Evolutionary conservation across 148 eudicot species (phyloP).

Genomic region (Cornus suecica): DNA sequence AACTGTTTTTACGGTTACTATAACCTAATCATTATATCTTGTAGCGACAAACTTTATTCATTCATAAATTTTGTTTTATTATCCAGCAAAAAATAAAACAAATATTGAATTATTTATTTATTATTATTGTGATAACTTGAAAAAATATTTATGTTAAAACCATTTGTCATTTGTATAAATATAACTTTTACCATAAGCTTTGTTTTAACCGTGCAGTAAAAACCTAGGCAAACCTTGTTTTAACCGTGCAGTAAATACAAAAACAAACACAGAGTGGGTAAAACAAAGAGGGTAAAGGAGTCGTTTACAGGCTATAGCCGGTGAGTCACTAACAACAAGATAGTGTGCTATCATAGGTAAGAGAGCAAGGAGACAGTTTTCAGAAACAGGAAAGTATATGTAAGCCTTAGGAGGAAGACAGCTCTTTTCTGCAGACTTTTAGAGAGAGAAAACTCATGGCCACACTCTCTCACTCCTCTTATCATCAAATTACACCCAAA

Average conservation of each 20-base stretch:
- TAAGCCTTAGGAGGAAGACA: conserved; percentile 12
- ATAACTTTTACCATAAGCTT: not conserved
- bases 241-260: not conserved
- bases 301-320: conserved; percentile 7
- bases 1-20: too few species aligned
- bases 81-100: too few species aligned
- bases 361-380: not conserved
- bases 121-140: too few species aligned
- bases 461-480: conserved; percentile 25
- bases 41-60: too few species aligned
- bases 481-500: conserved; percentile 9
- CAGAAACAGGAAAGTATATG: not conserved
- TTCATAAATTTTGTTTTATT: too few species aligned
- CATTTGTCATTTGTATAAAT: conserved; percentile 1
- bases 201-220: too few species aligned
- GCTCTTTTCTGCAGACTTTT: conserved; percentile 17
- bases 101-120: too few species aligned
- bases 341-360: not conserved
- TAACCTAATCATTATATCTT: too few species aligned
- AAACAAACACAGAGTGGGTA: not conserved
- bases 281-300: not conserved
- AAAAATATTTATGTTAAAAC: too few species aligned
- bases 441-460: conserved; percentile 17
- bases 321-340: conserved; percentile 5
- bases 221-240: too few species aligned